Evolutionary conservation across 164 flowering plant genomes (phyloP).

Genomic region (Aristolochia californica): DNA sequence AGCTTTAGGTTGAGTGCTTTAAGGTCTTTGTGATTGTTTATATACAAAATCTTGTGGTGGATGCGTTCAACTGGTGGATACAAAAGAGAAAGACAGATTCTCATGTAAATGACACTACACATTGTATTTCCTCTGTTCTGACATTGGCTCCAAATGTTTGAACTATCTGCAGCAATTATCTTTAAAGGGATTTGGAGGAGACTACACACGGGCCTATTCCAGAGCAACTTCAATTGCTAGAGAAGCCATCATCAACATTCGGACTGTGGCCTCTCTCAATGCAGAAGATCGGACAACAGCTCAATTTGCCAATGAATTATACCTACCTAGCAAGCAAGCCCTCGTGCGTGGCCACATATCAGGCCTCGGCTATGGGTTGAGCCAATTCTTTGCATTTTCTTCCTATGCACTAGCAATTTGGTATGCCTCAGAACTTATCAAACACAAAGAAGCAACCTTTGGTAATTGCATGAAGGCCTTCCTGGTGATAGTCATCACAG

Average conservation of each 20-base stretch:
- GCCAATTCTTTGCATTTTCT: conserved; percentile 47
- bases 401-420: conserved; percentile 72
- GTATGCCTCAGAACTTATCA: conserved; percentile 59
- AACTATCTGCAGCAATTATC: conserved; percentile 49
- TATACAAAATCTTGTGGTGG: no score
- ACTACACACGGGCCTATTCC: conserved; percentile 39
- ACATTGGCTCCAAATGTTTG: background rate
- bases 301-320: conserved; percentile 37
- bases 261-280: conserved; percentile 68
- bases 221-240: conserved; percentile 55
- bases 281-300: conserved; percentile 40
- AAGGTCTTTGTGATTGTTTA: no score
- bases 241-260: conserved; percentile 66
- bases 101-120: background rate
- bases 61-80: no score
- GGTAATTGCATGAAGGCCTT: conserved; percentile 58
- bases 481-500: conserved; percentile 58
- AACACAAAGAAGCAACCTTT: conserved; percentile 34
- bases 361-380: conserved; percentile 57
- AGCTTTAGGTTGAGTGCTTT: background rate
- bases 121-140: background rate
- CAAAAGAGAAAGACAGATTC: no score
- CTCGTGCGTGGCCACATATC: conserved; percentile 59
- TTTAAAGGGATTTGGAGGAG: conserved; percentile 70
- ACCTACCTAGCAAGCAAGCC: conserved; percentile 38